Evolutionary conservation across 495 filamentous ascomycete species (phyloP).

Genomic region (Aspergillus wentii): DNA sequence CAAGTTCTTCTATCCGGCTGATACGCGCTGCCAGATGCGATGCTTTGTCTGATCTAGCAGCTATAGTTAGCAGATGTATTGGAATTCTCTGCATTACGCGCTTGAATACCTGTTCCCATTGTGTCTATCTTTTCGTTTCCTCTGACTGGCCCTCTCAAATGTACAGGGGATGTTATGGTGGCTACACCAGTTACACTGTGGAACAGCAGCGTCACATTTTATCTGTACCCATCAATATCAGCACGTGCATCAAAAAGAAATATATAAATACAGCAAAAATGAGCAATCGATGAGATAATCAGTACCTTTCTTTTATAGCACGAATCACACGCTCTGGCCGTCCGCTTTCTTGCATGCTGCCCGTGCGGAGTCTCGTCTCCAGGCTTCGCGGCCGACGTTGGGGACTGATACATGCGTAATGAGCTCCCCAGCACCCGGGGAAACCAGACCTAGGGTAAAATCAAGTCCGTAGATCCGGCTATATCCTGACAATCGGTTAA

Average conservation of each 20-base stretch:
- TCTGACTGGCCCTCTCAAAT: slow-evolving; percentile 33
- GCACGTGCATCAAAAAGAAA: background rate
- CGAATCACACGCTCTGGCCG: slow-evolving; percentile 43
- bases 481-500: background rate
- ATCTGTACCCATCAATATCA: slow-evolving; percentile 27
- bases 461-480: too few relatives aligned
- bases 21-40: slow-evolving; percentile 34
- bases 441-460: background rate
- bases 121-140: slow-evolving; percentile 26
- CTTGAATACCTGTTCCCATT: slow-evolving; percentile 17
- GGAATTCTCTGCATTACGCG: background rate
- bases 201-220: slow-evolving; percentile 43
- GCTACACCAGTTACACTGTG: slow-evolving; percentile 49
- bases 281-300: background rate
- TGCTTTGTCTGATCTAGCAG: slow-evolving; percentile 17
- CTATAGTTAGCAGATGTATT: background rate
- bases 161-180: slow-evolving; percentile 47
- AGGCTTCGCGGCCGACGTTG: slow-evolving; percentile 11
- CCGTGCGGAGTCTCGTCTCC: slow-evolving; percentile 13
- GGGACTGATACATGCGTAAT: slow-evolving; percentile 16
- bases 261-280: background rate
- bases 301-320: slow-evolving; percentile 47
- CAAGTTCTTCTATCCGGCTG: slow-evolving; percentile 35
- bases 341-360: slow-evolving; percentile 19
- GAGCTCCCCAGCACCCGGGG: background rate